Evolutionary conservation across 2,329 filamentous ascomycete genomes (phyloP), one percentile per base, ranked within the genome.

Genomic region (Sporothrix pseudoabietina): DNA sequence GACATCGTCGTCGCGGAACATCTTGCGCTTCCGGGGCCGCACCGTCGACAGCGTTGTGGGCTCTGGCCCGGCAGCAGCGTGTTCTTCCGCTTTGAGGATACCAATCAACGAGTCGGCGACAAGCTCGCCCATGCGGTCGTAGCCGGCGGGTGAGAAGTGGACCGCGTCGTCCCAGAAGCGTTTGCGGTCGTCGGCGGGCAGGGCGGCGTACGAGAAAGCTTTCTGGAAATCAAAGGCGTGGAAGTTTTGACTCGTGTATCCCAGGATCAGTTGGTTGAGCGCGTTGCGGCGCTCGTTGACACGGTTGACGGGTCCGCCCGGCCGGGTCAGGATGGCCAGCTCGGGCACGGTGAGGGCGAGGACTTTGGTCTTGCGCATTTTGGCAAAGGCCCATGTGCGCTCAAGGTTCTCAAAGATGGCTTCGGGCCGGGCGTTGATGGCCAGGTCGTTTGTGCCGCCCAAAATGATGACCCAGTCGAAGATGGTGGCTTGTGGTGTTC

Each of bases 401-500:
- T 86, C 80, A 16, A 91, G 84, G 9, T 82, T 81, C 7, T 82
- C 77, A 76, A 86, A 86, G 30, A 90, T 86, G 1, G 81, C 77
- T 0, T 84, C 79, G 9, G 83, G 76, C 0, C 79, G 70, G 6
- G 80, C 74, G 9, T 78, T 78, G 74, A 82, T 82, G 30, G 80
- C 85, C 5, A 91, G 79, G 76, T 92, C 89, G 82, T 91, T 92
- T 68, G 89, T 91, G 2, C 89, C 90, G 9, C 88, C 89, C 1
- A 92, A 84, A 4, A 91, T 80, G 44, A 92, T 85, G 16, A 87
- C 85, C 88, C 89, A 91, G 82, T 91, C 87, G 76, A 83, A 89
- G 0, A 75, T n/a, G 73, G 7, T 75, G 54, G 26, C 72, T 70
- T 47, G 71, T n/a, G 71, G 39, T 7, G 9, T 44, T 6, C 54